phyloP scores from a whole-genome alignment of 805 yeast genomes.

The Ogataea sp. region DNA sequence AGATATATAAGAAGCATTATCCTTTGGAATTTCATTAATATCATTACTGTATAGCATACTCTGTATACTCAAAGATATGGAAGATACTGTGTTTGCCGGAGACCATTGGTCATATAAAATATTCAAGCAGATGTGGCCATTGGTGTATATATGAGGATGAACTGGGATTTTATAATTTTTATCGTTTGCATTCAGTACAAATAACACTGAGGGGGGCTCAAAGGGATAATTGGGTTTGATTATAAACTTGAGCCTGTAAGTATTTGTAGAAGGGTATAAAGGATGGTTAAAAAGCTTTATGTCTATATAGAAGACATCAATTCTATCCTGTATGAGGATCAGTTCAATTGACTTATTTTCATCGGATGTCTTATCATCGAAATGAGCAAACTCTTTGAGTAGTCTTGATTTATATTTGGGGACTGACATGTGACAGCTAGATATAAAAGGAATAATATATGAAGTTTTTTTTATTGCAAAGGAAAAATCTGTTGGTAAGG shows the following conservation, averaged over 20 bases:
- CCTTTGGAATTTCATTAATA: conserved; percentile 45
- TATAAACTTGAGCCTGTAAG: conserved; percentile 34
- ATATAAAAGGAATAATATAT: no score
- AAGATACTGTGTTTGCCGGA: conserved; percentile 47
- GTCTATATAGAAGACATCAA: conserved; percentile 26
- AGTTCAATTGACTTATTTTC: conserved; percentile 7
- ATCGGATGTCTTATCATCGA: background rate
- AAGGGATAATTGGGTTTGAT: conserved; percentile 46
- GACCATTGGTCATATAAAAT: conserved; percentile 61
- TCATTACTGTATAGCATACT: conserved; percentile 51
- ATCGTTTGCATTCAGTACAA: conserved; percentile 23
- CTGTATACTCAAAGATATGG: conserved; percentile 50
- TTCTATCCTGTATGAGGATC: conserved; percentile 8
- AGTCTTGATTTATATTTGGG: background rate
- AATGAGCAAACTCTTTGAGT: conserved; percentile 12
- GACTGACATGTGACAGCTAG: no score
- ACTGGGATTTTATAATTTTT: conserved; percentile 37
- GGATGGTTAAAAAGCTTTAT: conserved; percentile 27
- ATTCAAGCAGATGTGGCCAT: conserved; percentile 73
- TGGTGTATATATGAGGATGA: conserved; percentile 69
- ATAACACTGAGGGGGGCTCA: conserved; percentile 48
- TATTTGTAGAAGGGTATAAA: conserved; percentile 27
- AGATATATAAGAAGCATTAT: conserved; percentile 38
- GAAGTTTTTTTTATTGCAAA: no score
- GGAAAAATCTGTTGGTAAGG: no score